Evolutionary conservation across 2,329 filamentous ascomycete genomes (phyloP).

Genomic region (Phyllosticta capitalensis): DNA sequence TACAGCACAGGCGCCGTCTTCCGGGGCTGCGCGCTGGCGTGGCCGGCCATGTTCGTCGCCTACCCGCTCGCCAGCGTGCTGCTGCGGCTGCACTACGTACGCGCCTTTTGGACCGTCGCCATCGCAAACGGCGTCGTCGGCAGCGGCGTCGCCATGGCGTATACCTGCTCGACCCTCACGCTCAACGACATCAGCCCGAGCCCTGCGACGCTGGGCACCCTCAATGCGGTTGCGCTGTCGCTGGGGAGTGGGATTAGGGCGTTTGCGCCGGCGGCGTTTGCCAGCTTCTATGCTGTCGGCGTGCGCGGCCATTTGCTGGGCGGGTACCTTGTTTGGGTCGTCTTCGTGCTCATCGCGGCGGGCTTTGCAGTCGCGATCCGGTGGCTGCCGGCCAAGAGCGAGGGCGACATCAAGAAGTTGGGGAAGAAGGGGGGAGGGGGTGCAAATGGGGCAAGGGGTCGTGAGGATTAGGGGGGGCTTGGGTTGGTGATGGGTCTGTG

Average conservation of each 20-base stretch:
- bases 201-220: conserved; percentile 53
- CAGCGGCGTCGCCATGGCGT: neutral
- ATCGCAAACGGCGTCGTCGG: neutral
- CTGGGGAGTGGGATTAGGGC: conserved; percentile 52
- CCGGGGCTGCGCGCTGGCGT: conserved; percentile 45
- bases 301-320: conserved; percentile 50
- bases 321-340: conserved; percentile 59
- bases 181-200: conserved; percentile 65
- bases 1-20: conserved; percentile 59
- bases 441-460: neutral
- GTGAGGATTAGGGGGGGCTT: neutral
- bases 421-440: conserved; percentile 22
- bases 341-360: conserved; percentile 37
- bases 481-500: too few relatives aligned
- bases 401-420: conserved; percentile 23
- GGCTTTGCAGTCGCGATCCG: conserved; percentile 20
- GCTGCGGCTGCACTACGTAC: neutral
- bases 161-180: conserved; percentile 57
- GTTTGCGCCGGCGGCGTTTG: conserved; percentile 55
- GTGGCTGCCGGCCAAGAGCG: conserved; percentile 12
- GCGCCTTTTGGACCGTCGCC: neutral
- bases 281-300: conserved; percentile 59
- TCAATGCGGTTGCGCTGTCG: conserved; percentile 62
- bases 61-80: conserved; percentile 28
- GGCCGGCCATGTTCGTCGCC: conserved; percentile 54